These are phyloP conservation scores for Jamesozyma hellenica DNA, from an alignment of 805 yeast genomes.

Conservation along the genomic window DNA sequence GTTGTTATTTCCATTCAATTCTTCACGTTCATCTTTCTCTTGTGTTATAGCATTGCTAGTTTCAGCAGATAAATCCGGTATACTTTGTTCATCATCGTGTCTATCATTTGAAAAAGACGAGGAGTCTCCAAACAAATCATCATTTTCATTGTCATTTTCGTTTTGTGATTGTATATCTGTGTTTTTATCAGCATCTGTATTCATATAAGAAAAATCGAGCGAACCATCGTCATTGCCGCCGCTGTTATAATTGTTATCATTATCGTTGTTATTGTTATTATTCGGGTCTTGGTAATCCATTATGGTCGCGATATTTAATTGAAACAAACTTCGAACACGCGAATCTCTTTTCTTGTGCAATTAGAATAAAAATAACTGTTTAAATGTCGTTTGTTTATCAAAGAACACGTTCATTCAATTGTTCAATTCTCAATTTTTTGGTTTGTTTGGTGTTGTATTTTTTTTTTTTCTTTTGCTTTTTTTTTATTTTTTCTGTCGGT, in stretches of 20 bases:
- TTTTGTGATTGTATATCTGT: background rate
- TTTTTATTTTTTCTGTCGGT: too few relatives aligned
- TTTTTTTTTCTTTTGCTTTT: too few relatives aligned
- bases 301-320: too few relatives aligned
- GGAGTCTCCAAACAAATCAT: background rate
- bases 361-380: too few relatives aligned
- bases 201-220: too few relatives aligned
- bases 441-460: too few relatives aligned
- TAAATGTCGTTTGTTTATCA: too few relatives aligned
- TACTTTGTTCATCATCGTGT: background rate
- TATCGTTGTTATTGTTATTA: background rate
- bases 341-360: too few relatives aligned
- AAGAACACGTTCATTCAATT: too few relatives aligned
- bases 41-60: background rate
- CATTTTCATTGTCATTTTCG: background rate
- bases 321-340: too few relatives aligned
- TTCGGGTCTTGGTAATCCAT: too few relatives aligned
- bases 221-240: constrained; percentile 2
- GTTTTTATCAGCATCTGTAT: background rate
- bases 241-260: constrained; percentile 21
- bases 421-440: too few relatives aligned
- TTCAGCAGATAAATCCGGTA: background rate
- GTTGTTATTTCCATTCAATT: background rate
- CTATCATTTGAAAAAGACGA: background rate
- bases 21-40: background rate